Evolutionary conservation across 2,329 filamentous ascomycete genomes (phyloP).

Genomic region (Talaromyces albobiverticillius): DNA sequence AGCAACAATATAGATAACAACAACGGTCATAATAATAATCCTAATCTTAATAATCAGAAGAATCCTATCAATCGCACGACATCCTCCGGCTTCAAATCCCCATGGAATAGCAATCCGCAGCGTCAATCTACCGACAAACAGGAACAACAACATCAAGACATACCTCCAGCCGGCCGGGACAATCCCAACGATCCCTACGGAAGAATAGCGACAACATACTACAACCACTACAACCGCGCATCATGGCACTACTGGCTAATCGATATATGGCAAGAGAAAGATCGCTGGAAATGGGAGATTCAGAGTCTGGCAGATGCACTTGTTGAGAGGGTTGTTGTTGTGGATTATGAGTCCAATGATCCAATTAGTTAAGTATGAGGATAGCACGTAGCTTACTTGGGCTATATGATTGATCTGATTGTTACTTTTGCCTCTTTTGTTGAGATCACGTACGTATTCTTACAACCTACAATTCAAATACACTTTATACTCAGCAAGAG

Average conservation of each 20-base stretch:
- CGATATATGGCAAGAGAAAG: slow-evolving; percentile 36
- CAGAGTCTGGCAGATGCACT: slow-evolving; percentile 40
- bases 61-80: not conserved
- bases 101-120: not conserved
- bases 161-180: too few species aligned
- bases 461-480: too few species aligned
- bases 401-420: not conserved
- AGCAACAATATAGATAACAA: slow-evolving; percentile 21
- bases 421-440: too few species aligned
- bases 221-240: slow-evolving; percentile 4
- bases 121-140: too few species aligned
- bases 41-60: not conserved
- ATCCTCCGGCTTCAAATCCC: not conserved
- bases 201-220: not conserved
- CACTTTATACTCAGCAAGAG: too few species aligned
- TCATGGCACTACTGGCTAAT: slow-evolving; percentile 33
- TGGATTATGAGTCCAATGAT: not conserved
- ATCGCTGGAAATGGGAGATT: slow-evolving; percentile 40
- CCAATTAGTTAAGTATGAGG: too few species aligned
- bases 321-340: slow-evolving; percentile 37
- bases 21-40: slow-evolving; percentile 19
- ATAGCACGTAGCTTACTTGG: not conserved
- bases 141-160: too few species aligned
- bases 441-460: too few species aligned
- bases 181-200: slow-evolving; percentile 9